Evolutionary conservation across 2,329 filamentous ascomycete genomes (phyloP), one percentile per base, ranked within the genome.

Genomic region (Clarireedia hainanense): DNA sequence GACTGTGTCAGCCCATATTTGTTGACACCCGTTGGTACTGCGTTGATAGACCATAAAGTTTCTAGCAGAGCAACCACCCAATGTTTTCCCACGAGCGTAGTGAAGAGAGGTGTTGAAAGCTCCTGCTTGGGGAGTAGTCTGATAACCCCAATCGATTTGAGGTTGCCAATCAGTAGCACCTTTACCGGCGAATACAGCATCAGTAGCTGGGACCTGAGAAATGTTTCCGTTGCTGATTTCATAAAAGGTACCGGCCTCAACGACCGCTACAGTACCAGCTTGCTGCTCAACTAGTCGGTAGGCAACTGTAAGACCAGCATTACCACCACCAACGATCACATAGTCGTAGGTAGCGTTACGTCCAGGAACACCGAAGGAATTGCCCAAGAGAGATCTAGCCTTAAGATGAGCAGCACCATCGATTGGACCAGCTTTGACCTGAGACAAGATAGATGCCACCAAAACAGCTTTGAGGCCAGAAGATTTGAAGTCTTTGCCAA

Each of bases 1-100:
- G 2, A 71, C 66, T 3, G 69, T 58, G 17, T 69, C 63, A 4
- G 68, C 73, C 76, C 76, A 79, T 37, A 70, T 68, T 23, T 78
- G 70, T 59, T 15, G 71, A 73, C 30, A 60, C 60, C 24, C 55
- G 26, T 57, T 51, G 7, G 66, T 63, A 23, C 56, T 62, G 50
- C 65, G 65, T 51, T 67, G 65, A 47, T 68, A 67, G 4, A 64
- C 63, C 67, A 70, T 68, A 43, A 64, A 68, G 55, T 71, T 70
- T 24, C 62, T 61, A 4, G 65, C 63, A 5, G 64, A 66, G 14
- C 60, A 61, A 47, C 68, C 68, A 34, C 67, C 68, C 17, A 70
- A 61, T n/a, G 63, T 66, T 37, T 65, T 64, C 24, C 68, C 68
- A 5, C 63, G 64, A 43, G 67, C 61, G 52, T 70, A 70, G 47